phyloP scores from a whole-genome alignment of 306 rosid species.

The Elaeagnus macrophylla region DNA sequence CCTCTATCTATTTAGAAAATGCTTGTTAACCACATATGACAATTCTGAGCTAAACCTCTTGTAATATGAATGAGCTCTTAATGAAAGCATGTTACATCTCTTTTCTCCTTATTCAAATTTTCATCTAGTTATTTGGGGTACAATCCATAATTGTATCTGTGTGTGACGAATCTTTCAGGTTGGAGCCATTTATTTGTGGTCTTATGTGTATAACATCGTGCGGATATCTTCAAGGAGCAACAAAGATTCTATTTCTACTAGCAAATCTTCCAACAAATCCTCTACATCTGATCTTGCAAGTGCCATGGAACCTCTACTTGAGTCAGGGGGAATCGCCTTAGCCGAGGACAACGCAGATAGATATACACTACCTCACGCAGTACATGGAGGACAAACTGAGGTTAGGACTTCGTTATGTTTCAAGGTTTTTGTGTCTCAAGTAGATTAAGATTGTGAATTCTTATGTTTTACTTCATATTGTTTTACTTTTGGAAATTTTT shows the following conservation, averaged over 20 bases:
- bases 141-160: neutral
- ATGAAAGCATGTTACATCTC: too few relatives aligned
- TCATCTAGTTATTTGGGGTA: neutral
- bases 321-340: constrained; percentile 11
- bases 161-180: constrained; percentile 27
- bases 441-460: too few relatives aligned
- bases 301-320: constrained; percentile 24
- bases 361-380: constrained; percentile 22
- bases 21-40: too few relatives aligned
- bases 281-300: constrained; percentile 17
- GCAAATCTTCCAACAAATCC: constrained; percentile 23
- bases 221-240: constrained; percentile 38
- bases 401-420: constrained; percentile 9
- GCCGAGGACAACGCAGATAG: constrained; percentile 26
- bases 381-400: constrained; percentile 25
- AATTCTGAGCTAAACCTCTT: too few relatives aligned
- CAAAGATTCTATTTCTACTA: constrained; percentile 17
- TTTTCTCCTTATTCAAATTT: neutral
- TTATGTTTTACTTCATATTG: neutral
- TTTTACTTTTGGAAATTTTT: neutral
- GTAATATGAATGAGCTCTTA: too few relatives aligned
- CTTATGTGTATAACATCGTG: constrained; percentile 73
- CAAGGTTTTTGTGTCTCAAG: neutral
- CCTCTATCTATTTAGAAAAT: too few relatives aligned
- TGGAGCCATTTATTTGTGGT: constrained; percentile 66